Evolutionary conservation across 345 rosid genomes (phyloP), one percentile per base, ranked within the genome.

Genomic region (Eutrema heterophyllum): DNA sequence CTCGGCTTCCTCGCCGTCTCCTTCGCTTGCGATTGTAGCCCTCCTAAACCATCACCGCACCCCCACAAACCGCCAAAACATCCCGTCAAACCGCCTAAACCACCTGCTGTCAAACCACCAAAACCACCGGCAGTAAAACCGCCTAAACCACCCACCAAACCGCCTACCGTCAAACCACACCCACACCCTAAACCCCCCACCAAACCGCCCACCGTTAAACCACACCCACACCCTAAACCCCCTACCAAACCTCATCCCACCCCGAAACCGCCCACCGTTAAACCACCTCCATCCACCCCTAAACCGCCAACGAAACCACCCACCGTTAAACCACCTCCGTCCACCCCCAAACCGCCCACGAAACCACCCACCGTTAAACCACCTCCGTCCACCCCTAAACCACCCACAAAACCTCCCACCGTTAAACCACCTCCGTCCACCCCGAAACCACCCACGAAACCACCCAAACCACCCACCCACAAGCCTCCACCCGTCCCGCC

Each of bases 301-400:
- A 68, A 68, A 32, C 64, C 64, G 0, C 66, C 74, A 1, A 57
- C 63, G 0, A 58, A 58, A 11, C 77, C 73, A 11, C 64, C 66
- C 7, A 73, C 85, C 2, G n/a, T 63, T 1, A 61, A 72, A 7
- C 81, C 88, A 5, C 66, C 65, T 40, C 64, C 45, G 2, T 82
- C 86, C 15, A 61, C 58, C 26, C 83, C 86, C 5, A 79, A 64
- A 45, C 85, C 79, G 0, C 88, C 86, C 15, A 5, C 35, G 0
- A 71, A 60, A 38, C 67, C 67, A 0, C 67, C 52, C n/a, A 44
- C 50, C 15, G 45, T 71, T 10, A 80, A 76, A 49, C 85, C 89
- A 12, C 1, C 26, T 10, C 7, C 78, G 27, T 79, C 84, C 13
- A 59, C 51, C 15, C 83, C 85, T 16, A 76, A 62, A 21, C 85